phyloP scores from a whole-genome alignment of 163 green algal genomes.

The Volvox carteri region DNA sequence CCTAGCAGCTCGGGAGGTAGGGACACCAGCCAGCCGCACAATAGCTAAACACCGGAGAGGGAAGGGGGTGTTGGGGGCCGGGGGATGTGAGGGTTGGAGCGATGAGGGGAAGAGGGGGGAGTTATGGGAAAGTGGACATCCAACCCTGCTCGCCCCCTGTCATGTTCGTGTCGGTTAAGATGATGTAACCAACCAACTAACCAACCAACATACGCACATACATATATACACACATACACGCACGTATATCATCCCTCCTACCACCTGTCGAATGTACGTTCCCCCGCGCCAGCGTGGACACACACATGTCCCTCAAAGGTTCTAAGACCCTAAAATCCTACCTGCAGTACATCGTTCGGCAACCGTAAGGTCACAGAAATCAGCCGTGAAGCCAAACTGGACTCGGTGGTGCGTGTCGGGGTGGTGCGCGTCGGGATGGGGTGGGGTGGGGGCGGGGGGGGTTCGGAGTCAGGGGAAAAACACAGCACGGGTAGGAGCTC shows the following conservation, averaged over 20 bases:
- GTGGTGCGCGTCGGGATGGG: too few relatives aligned
- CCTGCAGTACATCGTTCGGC: constrained; percentile 3
- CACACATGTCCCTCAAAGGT: background rate
- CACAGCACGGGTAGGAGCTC: too few relatives aligned
- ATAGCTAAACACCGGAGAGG: constrained; percentile 24
- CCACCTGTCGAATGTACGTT: background rate
- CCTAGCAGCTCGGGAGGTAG: constrained; percentile 74
- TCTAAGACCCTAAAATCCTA: too few relatives aligned
- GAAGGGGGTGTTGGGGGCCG: background rate
- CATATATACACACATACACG: background rate
- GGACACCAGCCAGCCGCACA: constrained; percentile 61
- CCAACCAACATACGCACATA: too few relatives aligned
- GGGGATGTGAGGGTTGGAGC: too few relatives aligned
- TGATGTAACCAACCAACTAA: too few relatives aligned
- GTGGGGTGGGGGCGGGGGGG: too few relatives aligned
- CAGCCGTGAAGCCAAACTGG: constrained; percentile 30
- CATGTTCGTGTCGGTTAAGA: too few relatives aligned
- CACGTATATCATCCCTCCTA: background rate
- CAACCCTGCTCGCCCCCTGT: too few relatives aligned
- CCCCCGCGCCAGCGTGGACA: background rate
- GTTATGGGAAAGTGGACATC: too few relatives aligned
- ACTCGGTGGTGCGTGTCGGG: background rate
- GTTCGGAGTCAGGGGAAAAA: too few relatives aligned
- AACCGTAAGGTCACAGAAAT: constrained; percentile 8
- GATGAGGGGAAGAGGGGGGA: too few relatives aligned